These are phyloP conservation scores for Acacia concinna DNA, from an alignment of 331 rosid species.

Conservation along the genomic window DNA sequence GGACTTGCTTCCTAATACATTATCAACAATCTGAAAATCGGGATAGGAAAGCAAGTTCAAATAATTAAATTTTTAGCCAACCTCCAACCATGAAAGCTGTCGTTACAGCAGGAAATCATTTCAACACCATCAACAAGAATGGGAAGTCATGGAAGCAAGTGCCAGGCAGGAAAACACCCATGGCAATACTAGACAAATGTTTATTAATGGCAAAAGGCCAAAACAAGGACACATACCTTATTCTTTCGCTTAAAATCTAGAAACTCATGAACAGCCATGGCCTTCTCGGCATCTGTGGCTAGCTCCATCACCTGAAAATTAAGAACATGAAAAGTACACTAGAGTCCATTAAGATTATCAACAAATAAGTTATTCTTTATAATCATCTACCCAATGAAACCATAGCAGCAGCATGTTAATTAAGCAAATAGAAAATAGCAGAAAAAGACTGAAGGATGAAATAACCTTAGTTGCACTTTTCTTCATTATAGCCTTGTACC, in stretches of 20 bases:
- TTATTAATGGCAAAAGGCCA: slow-evolving; percentile 15
- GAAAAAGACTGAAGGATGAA: slow-evolving; percentile 26
- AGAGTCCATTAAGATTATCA: slow-evolving; percentile 14
- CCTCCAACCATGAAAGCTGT: neutral
- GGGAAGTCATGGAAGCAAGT: slow-evolving; percentile 17
- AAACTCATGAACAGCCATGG: slow-evolving; percentile 85
- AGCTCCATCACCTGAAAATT: slow-evolving; percentile 93
- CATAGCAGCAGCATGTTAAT: slow-evolving; percentile 23
- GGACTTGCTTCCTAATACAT: neutral
- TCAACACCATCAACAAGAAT: slow-evolving; percentile 21
- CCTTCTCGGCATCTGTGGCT: slow-evolving; percentile 94
- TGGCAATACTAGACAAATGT: neutral
- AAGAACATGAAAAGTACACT: slow-evolving; percentile 19
- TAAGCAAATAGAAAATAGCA: slow-evolving; percentile 24
- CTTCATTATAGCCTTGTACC: slow-evolving; percentile 98
- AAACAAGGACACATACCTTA: slow-evolving; percentile 56
- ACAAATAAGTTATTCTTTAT: slow-evolving; percentile 21
- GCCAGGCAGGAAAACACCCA: slow-evolving; percentile 10
- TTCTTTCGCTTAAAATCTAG: slow-evolving; percentile 95
- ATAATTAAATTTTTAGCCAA: slow-evolving; percentile 2
- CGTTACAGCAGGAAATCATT: slow-evolving; percentile 25
- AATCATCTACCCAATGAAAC: slow-evolving; percentile 20
- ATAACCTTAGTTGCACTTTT: slow-evolving; percentile 95
- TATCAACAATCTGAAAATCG: neutral
- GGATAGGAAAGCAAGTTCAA: neutral